Evolutionary conservation across 352 stramenopile genomes (phyloP), one percentile per base, ranked within the genome.

Genomic region (Phytophthora lateralis): DNA sequence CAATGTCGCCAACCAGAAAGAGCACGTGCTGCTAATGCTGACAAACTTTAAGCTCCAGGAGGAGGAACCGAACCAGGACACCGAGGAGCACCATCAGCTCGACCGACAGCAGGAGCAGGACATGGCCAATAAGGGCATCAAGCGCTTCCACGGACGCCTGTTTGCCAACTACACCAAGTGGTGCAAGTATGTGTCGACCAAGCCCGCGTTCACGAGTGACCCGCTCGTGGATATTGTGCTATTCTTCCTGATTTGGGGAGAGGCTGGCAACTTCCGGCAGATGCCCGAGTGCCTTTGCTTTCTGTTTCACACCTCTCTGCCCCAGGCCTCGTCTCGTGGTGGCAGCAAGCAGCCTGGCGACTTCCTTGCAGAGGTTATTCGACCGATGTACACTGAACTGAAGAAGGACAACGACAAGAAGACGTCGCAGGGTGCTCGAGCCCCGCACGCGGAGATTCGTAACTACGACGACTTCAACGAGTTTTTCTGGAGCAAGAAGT

Each of bases 401-500:
- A 93, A 93, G 73, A 87, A 88, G 27, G 86, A 95, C 60, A 93
- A 91, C 42, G 85, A 93, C 78, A 95, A 95, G 73, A 95, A 95
- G 69, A 95, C 86, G 5, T 67, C 79, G 7, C 86, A 93, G 59
- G 86, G 86, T 12, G 80, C 79, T 10, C 82, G 86, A 6, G 84
- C 86, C 8, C 56, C 82, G 11, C 86, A 95, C 59, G 44, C 63
- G 7, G 79, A 95, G 54, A 93, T 95, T 35, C 82, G 86, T 12
- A 93, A 93, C 69, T 95, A 95, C 63, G 86, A 95, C 39, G 86
- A 95, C 52, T 95, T 95, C 45, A 95, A 95, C 65, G 86, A 95
- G 70, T 95, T 93, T 39, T 95, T 95, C 60, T 95, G 86, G 86
- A 89, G 56, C 49, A 93, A 93, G 53, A 93, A 92, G 53, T 93